phyloP scores from a whole-genome alignment of 23 red algal genomes.

The Chondrus crispus region DNA sequence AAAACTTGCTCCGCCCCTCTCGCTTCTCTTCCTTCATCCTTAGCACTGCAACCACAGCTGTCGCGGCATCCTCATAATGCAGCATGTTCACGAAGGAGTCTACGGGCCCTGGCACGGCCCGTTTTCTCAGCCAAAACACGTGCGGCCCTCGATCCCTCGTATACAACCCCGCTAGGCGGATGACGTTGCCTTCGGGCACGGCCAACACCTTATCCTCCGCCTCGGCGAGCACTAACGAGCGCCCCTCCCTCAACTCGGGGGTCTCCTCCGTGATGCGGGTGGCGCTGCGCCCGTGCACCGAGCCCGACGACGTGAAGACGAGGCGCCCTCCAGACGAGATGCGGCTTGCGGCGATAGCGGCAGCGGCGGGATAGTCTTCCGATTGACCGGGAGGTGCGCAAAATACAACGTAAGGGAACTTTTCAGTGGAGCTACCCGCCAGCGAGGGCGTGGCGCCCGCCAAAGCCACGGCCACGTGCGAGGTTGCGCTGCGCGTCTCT shows the following conservation, averaged over 20 bases:
- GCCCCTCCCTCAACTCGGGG: not conserved
- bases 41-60: slow-evolving; percentile 58
- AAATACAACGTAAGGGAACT: slow-evolving; percentile 69
- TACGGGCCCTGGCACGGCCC: not conserved
- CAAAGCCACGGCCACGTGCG: slow-evolving; percentile 29
- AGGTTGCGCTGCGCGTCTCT: slow-evolving; percentile 45
- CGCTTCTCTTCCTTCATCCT: not conserved
- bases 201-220: slow-evolving; percentile 26
- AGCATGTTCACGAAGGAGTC: slow-evolving; percentile 65
- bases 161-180: slow-evolving; percentile 85
- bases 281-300: slow-evolving; percentile 36
- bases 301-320: slow-evolving; percentile 79
- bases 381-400: slow-evolving; percentile 57
- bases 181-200: slow-evolving; percentile 9
- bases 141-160: slow-evolving; percentile 72
- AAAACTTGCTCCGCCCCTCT: slow-evolving; percentile 6
- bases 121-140: slow-evolving; percentile 51
- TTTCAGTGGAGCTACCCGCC: not conserved
- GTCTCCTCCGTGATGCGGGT: slow-evolving; percentile 16
- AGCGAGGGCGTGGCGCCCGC: slow-evolving; percentile 22
- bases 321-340: not conserved
- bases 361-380: slow-evolving; percentile 46
- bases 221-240: not conserved
- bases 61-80: slow-evolving; percentile 84
- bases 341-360: slow-evolving; percentile 6